Conservation (phyloP, 148 eudicot species). For the Rhododendron ovatum region DNA sequence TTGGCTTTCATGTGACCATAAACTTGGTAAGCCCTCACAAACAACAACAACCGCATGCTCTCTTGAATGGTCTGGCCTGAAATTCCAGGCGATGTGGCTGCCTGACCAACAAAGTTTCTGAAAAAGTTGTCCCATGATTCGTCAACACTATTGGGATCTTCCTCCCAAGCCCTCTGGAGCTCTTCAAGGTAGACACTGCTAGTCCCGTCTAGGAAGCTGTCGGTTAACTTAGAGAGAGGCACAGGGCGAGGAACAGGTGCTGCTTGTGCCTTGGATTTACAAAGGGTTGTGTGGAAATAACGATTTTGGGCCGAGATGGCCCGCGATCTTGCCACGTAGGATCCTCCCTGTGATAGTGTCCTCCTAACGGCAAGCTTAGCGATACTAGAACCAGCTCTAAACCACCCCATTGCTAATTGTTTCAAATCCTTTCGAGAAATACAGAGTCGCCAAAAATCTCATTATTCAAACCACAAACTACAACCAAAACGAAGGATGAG, state of each 20-base stretch:
- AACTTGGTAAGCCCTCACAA: slow-evolving; percentile 91
- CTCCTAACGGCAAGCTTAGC: slow-evolving; percentile 75
- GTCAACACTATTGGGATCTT: slow-evolving; percentile 86
- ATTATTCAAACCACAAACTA: background rate
- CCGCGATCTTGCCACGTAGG: slow-evolving; percentile 43
- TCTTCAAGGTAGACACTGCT: slow-evolving; percentile 94
- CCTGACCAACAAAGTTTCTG: slow-evolving; percentile 85
- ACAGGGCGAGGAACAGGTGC: slow-evolving; percentile 80
- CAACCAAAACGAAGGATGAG: background rate
- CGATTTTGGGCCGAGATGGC: slow-evolving; percentile 33
- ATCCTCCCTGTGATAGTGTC: slow-evolving; percentile 47
- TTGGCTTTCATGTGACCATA: slow-evolving; percentile 88
- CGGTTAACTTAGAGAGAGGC: slow-evolving; percentile 79
- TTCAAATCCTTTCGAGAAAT: background rate
- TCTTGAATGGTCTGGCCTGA: slow-evolving; percentile 94
- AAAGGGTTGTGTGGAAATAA: slow-evolving; percentile 45
- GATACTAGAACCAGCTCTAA: slow-evolving; percentile 69
- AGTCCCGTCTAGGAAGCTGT: slow-evolving; percentile 87
- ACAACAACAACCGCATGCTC: slow-evolving; percentile 74
- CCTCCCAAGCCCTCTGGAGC: slow-evolving; percentile 94
- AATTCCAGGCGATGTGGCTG: slow-evolving; percentile 70
- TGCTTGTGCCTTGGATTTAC: slow-evolving; percentile 46
- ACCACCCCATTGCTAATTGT: slow-evolving; percentile 54
- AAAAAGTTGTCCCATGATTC: slow-evolving; percentile 97
- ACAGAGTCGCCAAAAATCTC: background rate